These are phyloP conservation scores for Fusarium coffeatum DNA, from an alignment of 2,329 filamentous ascomycete genomes.

Conservation along the genomic window DNA sequence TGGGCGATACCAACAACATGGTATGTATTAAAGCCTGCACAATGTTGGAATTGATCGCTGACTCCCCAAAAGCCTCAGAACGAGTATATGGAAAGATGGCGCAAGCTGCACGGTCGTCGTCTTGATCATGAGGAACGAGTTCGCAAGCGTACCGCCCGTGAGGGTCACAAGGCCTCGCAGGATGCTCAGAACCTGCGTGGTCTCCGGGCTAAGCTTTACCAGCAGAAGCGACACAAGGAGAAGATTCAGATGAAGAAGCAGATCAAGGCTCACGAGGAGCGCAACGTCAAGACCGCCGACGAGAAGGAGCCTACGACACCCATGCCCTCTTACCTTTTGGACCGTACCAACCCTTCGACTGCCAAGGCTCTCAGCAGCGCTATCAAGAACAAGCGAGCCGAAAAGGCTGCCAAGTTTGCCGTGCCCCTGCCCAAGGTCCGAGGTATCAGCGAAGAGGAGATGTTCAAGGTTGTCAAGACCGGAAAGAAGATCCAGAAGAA, in stretches of 20 bases:
- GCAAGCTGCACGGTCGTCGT: slow-evolving; percentile 63
- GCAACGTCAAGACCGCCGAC: slow-evolving; percentile 90
- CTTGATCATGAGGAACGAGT: slow-evolving; percentile 87
- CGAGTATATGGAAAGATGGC: slow-evolving; percentile 81
- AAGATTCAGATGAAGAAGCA: slow-evolving; percentile 98
- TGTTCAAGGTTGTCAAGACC: slow-evolving; percentile 97
- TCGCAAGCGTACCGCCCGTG: slow-evolving; percentile 88
- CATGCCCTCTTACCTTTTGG: slow-evolving; percentile 91
- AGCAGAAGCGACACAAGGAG: slow-evolving; percentile 93
- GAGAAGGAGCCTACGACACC: slow-evolving; percentile 84
- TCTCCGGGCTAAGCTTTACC: slow-evolving; percentile 90
- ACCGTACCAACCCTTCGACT: slow-evolving; percentile 72
- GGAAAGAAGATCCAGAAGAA: slow-evolving; percentile 95
- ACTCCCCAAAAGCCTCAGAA: slow-evolving; percentile 75
- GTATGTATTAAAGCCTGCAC: slow-evolving; percentile 36
- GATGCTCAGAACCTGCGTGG: slow-evolving; percentile 95
- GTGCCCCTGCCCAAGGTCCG: slow-evolving; percentile 95
- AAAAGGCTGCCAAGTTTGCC: slow-evolving; percentile 92
- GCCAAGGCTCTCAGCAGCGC: slow-evolving; percentile 81
- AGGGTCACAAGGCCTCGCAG: slow-evolving; percentile 87
- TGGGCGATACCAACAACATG: slow-evolving; percentile 50
- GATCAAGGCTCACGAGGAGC: slow-evolving; percentile 95
- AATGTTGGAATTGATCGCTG: slow-evolving; percentile 19
- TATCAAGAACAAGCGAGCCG: slow-evolving; percentile 94
- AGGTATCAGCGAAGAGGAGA: slow-evolving; percentile 92